Evolutionary conservation across 2,329 filamentous ascomycete species (phyloP), one percentile per base, ranked within the genome.

Genomic region (Colletotrichum sp.): DNA sequence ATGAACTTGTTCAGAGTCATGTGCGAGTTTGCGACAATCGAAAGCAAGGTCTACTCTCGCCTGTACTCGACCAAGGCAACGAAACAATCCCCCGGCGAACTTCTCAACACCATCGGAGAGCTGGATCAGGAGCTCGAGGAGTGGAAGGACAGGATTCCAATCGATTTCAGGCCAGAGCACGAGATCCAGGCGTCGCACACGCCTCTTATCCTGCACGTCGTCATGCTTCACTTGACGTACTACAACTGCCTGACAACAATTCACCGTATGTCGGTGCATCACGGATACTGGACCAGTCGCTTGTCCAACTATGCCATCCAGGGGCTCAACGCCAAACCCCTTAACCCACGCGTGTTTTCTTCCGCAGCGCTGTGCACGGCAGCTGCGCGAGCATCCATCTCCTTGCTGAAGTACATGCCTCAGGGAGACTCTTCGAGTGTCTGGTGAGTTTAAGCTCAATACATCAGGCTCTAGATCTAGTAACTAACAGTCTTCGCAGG

Each of bases 181-280:
- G 96, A 98, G 84, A 99, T 99, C 84, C 96, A 96, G 84, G 95
- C 95, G 1, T 94, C 94, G 0, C 95, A 98, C 83, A 98, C 96
- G 1, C 96, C 96, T 1, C 89, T 99, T n/a, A 96, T 99, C 24
- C 88, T 99, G 24, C 96, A 99, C 79, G 92, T 99, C 68, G 96
- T 98, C 76, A 95, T 98, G 83, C 87, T 99, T 74, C 97, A 99
- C 84, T 98, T 99, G 81, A 94, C 95, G 2, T 99, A 99, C 85
- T 99, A 99, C 87, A 99, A 99, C 83, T 98, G 96, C 80, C 87
- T 99, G 67, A 98, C 96, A 1, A 99, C 97, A 0, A 98, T 99
- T 78, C 97, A 99, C 83, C 95, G 97, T 67, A 99, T 99, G 97
- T 98, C 95, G 57, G 94, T 99, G 34, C 97, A 99, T 80, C 96